Conservation (phyloP, 1,284 basidiomycete species). For the Cystobasidium pallidum region DNA sequence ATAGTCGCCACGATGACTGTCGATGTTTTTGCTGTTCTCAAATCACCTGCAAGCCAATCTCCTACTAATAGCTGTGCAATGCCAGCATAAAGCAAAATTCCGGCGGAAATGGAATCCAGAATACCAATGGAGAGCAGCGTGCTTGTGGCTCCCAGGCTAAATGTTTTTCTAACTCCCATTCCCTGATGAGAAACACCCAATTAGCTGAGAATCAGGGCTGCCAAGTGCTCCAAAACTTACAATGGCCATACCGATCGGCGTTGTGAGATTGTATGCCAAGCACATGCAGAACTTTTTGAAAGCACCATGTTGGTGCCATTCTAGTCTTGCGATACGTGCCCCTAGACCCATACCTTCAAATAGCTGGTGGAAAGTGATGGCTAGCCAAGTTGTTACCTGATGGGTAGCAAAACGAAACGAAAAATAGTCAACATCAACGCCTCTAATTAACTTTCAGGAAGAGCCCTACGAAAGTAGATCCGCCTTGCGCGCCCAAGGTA, state of each 20-base stretch:
- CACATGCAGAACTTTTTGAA: conserved; percentile 52
- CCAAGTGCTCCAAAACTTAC: conserved; percentile 41
- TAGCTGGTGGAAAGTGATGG: conserved; percentile 55
- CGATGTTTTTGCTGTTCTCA: conserved; percentile 12
- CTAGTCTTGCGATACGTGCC: conserved; percentile 53
- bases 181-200: conserved; percentile 53
- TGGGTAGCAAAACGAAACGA: too few relatives aligned
- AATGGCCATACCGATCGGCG: conserved; percentile 50
- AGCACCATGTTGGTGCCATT: conserved; percentile 35
- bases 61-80: conserved; percentile 35
- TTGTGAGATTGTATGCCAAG: conserved; percentile 50
- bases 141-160: conserved; percentile 54
- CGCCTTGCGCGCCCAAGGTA: conserved; percentile 53
- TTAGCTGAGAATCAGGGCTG: conserved; percentile 5
- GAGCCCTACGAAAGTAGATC: conserved; percentile 24
- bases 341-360: conserved; percentile 53
- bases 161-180: conserved; percentile 53
- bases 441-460: too few relatives aligned
- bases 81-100: conserved; percentile 65
- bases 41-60: conserved; percentile 41
- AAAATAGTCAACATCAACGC: too few relatives aligned
- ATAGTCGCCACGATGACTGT: conserved; percentile 24
- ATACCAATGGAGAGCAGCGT: conserved; percentile 63
- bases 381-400: conserved; percentile 52
- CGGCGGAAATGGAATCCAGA: conserved; percentile 81